Evolutionary conservation across 495 filamentous ascomycete genomes (phyloP).

Genomic region (Penicillium paxilli): DNA sequence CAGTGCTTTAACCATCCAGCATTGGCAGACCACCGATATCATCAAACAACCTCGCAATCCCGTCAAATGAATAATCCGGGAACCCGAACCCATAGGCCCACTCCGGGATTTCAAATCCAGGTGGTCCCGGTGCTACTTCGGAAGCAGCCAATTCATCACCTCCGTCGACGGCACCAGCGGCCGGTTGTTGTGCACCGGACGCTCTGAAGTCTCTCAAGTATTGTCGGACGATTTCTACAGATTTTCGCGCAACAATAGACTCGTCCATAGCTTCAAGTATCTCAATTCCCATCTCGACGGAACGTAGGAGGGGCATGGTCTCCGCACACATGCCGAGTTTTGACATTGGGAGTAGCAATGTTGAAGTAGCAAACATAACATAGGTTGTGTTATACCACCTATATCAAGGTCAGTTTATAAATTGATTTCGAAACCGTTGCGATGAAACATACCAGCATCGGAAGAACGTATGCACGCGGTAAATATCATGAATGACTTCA

Average conservation of each 20-base stretch:
- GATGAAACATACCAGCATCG: constrained; percentile 35
- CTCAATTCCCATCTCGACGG: constrained; percentile 41
- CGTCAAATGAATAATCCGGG: constrained; percentile 43
- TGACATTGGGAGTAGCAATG: constrained; percentile 40
- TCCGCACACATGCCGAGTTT: constrained; percentile 34
- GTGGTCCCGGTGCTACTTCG: constrained; percentile 12
- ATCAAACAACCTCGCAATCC: constrained; percentile 41
- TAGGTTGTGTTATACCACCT: constrained; percentile 51
- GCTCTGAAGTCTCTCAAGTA: constrained; percentile 38
- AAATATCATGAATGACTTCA: constrained; percentile 43
- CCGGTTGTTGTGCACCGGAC: constrained; percentile 7
- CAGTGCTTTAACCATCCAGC: constrained; percentile 33
- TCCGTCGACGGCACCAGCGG: constrained; percentile 2
- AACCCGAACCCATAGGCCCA: constrained; percentile 45
- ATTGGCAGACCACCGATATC: constrained; percentile 36
- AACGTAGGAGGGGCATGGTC: constrained; percentile 30
- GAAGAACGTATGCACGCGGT: constrained; percentile 43
- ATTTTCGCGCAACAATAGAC: constrained; percentile 39
- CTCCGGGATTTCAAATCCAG: constrained; percentile 37
- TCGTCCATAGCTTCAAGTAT: constrained; percentile 48
- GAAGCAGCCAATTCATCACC: not conserved
- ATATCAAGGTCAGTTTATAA: not conserved
- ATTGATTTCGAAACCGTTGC: not conserved
- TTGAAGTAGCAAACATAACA: constrained; percentile 44
- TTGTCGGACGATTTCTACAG: constrained; percentile 39